Evolutionary conservation across 1,139 yeast genomes (phyloP).

Genomic region (Zygoascus meyerae): DNA sequence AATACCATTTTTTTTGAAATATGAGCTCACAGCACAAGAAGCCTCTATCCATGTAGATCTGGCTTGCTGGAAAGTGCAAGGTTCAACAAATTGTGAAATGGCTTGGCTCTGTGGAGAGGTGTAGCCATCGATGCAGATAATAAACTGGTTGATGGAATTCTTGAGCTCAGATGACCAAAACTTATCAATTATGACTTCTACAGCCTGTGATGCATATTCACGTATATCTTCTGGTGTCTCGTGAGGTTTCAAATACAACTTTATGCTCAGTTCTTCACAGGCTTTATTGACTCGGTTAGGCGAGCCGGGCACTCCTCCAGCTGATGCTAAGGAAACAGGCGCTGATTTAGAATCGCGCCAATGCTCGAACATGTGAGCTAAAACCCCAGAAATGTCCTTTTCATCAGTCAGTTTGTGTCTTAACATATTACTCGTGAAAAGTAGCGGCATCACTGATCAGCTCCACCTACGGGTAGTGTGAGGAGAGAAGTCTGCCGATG

Average conservation of each 20-base stretch:
- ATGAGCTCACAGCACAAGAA: conserved; percentile 13
- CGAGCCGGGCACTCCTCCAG: not conserved
- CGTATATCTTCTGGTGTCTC: not conserved
- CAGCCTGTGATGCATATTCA: not conserved
- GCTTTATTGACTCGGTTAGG: not conserved
- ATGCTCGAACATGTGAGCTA: conserved; percentile 14
- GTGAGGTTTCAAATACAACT: not conserved
- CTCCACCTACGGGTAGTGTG: no score
- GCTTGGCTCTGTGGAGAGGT: no score
- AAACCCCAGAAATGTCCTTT: conserved; percentile 11
- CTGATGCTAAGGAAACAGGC: not conserved
- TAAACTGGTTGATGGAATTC: no score
- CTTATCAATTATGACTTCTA: not conserved
- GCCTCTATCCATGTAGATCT: conserved; percentile 22
- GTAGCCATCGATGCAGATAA: no score
- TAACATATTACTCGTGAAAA: conserved; percentile 22
- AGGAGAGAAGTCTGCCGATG: no score
- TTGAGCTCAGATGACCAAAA: not conserved
- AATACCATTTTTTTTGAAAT: conserved; percentile 1
- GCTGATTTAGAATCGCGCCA: conserved; percentile 7
- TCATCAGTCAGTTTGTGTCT: conserved; percentile 16
- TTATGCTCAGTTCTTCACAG: not conserved
- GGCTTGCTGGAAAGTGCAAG: no score
- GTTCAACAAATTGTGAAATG: no score
- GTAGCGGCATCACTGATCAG: conserved; percentile 10